A percentile compares a stretch with the other conserved stretches of the same genome.
These are phyloP conservation scores for Terfezia boudieri DNA, from an alignment of 495 filamentous ascomycete genomes.

Conservation along the genomic window DNA sequence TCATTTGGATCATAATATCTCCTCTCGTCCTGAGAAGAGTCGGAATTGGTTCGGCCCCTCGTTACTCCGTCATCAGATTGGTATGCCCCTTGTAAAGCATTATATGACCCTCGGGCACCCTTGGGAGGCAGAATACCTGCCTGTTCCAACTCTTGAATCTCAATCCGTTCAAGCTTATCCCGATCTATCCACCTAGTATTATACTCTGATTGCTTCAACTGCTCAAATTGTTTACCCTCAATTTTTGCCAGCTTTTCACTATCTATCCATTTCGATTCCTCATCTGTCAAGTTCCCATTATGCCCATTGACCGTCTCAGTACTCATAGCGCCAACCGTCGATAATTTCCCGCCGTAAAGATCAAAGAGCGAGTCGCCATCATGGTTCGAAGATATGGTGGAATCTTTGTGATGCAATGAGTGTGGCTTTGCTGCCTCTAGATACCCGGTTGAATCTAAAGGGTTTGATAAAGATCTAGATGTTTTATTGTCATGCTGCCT, in stretches of 20 bases:
- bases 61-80: constrained; percentile 27
- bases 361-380: constrained; percentile 19
- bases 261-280: constrained; percentile 77
- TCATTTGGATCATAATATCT: constrained; percentile 25
- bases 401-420: constrained; percentile 14
- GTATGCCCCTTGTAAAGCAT: constrained; percentile 27
- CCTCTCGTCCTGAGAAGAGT: constrained; percentile 24
- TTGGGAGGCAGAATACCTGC: constrained; percentile 44
- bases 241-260: constrained; percentile 82
- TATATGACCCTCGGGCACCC: constrained; percentile 28
- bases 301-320: background rate
- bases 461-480: too few relatives aligned
- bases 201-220: constrained; percentile 17
- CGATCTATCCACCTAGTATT: constrained; percentile 74
- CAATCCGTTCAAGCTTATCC: constrained; percentile 83
- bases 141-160: constrained; percentile 76
- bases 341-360: constrained; percentile 16
- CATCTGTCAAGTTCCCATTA: constrained; percentile 18
- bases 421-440: constrained; percentile 11
- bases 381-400: constrained; percentile 16
- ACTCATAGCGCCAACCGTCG: constrained; percentile 8
- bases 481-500: too few relatives aligned
- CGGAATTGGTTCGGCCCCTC: constrained; percentile 25
- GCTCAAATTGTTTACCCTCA: constrained; percentile 66
- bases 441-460: constrained; percentile 8